phyloP scores from a whole-genome alignment of 2,329 filamentous ascomycete genomes.

The Colletotrichum zoysiae region DNA sequence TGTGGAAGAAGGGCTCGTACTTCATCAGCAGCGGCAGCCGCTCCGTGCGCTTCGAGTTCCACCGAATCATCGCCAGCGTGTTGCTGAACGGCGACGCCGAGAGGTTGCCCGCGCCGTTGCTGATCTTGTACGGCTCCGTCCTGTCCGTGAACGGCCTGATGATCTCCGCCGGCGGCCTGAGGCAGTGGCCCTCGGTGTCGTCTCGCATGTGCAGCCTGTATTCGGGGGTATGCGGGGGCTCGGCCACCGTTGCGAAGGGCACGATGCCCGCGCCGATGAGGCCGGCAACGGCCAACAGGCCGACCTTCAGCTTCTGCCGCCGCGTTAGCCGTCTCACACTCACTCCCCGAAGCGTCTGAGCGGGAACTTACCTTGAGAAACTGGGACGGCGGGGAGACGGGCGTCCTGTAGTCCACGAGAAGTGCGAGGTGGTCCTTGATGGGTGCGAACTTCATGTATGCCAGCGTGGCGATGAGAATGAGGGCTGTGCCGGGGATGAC shows the following conservation, averaged over 20 bases:
- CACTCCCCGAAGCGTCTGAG: neutral
- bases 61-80: conserved; percentile 48
- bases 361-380: neutral
- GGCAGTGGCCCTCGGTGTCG: conserved; percentile 25
- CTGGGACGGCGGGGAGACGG: neutral
- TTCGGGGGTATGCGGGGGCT: conserved; percentile 35
- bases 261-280: conserved; percentile 40
- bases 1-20: conserved; percentile 50
- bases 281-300: conserved; percentile 26
- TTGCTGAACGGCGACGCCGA: conserved; percentile 47
- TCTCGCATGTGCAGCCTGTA: conserved; percentile 38
- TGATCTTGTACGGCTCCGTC: conserved; percentile 24
- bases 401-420: neutral
- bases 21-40: conserved; percentile 46
- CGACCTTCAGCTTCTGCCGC: conserved; percentile 25
- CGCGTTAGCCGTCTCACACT: neutral
- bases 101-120: conserved; percentile 27
- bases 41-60: conserved; percentile 47
- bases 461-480: conserved; percentile 48
- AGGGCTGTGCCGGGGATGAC: conserved; percentile 47
- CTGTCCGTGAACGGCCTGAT: conserved; percentile 30
- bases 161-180: conserved; percentile 22
- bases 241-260: conserved; percentile 37
- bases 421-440: conserved; percentile 34
- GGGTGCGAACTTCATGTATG: conserved; percentile 47